phyloP scores from a whole-genome alignment of 2,329 filamentous ascomycete genomes.

The Epichloe aotearoae region DNA sequence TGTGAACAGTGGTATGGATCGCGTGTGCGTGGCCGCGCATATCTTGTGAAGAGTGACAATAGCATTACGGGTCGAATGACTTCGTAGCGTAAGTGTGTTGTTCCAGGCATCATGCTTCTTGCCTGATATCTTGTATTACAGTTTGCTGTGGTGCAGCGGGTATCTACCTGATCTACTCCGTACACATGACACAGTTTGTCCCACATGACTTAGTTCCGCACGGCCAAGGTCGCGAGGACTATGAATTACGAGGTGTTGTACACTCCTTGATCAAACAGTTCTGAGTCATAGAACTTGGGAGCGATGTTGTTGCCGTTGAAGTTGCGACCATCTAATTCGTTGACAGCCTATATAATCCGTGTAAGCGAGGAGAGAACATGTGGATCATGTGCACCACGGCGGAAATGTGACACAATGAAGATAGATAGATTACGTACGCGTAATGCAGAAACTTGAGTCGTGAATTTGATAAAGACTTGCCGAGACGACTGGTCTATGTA shows the following conservation, averaged over 20 bases:
- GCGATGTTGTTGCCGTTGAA: conserved; percentile 79
- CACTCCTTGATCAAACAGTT: conserved; percentile 64
- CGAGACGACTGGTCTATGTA: conserved; percentile 53
- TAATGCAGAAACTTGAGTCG: conserved; percentile 68
- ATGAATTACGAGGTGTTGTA: conserved; percentile 18
- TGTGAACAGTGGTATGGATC: neutral
- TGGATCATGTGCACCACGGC: neutral
- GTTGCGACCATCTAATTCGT: conserved; percentile 71
- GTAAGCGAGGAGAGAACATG: neutral
- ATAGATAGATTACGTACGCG: conserved; percentile 42
- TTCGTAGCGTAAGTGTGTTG: neutral
- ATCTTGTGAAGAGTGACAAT: neutral
- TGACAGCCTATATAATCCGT: conserved; percentile 63
- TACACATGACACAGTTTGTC: neutral
- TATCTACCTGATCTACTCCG: neutral
- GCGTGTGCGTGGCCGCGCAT: neutral
- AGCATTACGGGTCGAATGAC: neutral
- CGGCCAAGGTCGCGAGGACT: neutral
- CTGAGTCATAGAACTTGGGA: conserved; percentile 70
- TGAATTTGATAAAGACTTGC: conserved; percentile 89
- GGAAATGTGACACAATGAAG: neutral
- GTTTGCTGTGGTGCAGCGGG: neutral
- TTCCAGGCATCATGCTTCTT: neutral
- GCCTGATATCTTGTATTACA: neutral
- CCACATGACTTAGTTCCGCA: neutral